Conservation (phyloP, 2,329 filamentous ascomycete genomes). For the Pezicula radicicola region DNA sequence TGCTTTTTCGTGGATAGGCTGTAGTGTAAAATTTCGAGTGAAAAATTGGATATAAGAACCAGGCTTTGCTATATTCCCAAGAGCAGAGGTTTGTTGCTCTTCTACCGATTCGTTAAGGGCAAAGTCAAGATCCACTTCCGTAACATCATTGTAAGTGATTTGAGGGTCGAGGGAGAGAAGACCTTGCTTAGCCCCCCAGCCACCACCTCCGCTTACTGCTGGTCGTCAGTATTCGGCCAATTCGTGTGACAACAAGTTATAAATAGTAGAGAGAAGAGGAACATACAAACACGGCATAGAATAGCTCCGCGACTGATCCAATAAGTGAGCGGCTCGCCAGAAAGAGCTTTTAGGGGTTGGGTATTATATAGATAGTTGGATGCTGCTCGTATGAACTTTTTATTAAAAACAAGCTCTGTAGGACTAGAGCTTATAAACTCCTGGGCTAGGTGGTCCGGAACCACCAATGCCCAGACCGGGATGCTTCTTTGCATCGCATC, state of each 20-base stretch:
- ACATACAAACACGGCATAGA: conserved; percentile 28
- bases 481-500: conserved; percentile 38
- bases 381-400: neutral
- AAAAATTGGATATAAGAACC: conserved; percentile 69
- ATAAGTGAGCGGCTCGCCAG: conserved; percentile 8
- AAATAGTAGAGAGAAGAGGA: neutral
- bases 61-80: conserved; percentile 56
- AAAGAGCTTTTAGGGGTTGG: neutral
- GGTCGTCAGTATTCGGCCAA: conserved; percentile 9
- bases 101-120: conserved; percentile 18
- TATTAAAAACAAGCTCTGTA: neutral
- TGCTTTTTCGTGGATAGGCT: neutral
- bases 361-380: neutral
- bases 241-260: neutral
- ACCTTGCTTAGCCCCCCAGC: conserved; percentile 80
- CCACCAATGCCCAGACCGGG: conserved; percentile 71
- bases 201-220: conserved; percentile 74
- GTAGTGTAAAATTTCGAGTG: conserved; percentile 7
- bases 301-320: conserved; percentile 19
- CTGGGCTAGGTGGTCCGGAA: conserved; percentile 37
- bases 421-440: neutral
- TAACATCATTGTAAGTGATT: conserved; percentile 44
- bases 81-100: conserved; percentile 29
- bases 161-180: conserved; percentile 76
- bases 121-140: conserved; percentile 53